phyloP scores from a whole-genome alignment of 164 flowering plant species.

The grape (Vitis vinifera) region DNA sequence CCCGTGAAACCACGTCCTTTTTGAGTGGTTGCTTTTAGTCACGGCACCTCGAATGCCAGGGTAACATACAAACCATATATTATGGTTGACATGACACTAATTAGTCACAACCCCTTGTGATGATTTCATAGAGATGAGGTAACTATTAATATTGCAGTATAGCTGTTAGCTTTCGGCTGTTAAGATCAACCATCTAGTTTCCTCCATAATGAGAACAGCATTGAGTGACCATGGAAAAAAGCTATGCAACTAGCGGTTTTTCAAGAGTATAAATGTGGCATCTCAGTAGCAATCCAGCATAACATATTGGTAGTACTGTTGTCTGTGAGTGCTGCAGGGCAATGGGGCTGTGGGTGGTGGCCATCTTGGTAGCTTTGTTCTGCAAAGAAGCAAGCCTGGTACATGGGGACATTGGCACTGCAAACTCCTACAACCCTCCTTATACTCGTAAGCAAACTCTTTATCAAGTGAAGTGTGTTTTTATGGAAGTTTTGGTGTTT shows the following conservation, averaged over 20 bases:
- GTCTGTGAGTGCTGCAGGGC: not conserved
- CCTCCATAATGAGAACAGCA: no score
- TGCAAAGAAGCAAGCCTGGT: not conserved
- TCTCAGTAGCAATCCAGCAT: not conserved
- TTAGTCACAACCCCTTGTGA: no score
- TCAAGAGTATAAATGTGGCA: not conserved
- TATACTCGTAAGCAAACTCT: constrained; percentile 7
- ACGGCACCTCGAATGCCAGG: no score
- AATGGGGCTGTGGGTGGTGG: constrained; percentile 4
- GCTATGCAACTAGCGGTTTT: not conserved
- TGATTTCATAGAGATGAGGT: no score
- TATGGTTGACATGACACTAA: no score
- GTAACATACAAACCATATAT: no score
- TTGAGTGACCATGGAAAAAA: no score
- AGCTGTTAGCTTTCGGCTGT: no score
- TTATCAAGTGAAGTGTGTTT: not conserved
- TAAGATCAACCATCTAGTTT: no score
- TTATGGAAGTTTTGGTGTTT: not conserved
- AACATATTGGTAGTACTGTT: not conserved
- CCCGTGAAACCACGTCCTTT: no score
- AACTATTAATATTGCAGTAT: no score
- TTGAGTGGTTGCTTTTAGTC: no score
- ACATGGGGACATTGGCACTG: constrained; percentile 13
- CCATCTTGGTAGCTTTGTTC: not conserved
- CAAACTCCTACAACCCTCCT: constrained; percentile 14